A percentile compares a stretch with the other conserved stretches of the same genome.
Evolutionary conservation across 352 stramenopile species (phyloP).

Genomic region (Achlya hypogyna): DNA sequence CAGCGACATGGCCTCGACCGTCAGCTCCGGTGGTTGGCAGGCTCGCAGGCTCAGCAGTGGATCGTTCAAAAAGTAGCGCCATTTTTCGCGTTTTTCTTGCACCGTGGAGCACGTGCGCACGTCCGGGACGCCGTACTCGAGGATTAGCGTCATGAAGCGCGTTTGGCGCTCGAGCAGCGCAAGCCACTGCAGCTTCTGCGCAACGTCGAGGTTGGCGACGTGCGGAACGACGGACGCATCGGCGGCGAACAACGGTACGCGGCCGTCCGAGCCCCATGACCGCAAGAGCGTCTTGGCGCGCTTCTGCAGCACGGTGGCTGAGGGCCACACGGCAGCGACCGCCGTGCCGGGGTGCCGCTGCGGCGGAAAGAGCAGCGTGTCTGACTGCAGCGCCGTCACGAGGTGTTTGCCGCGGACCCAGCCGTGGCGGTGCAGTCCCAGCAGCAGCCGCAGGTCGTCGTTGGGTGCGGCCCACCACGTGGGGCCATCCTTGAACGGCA

Average conservation of each 20-base stretch:
- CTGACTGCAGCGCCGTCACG: constrained; percentile 25
- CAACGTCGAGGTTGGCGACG: not conserved
- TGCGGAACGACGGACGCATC: not conserved
- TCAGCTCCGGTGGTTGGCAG: not conserved
- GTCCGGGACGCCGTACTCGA: constrained; percentile 68
- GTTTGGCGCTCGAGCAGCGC: constrained; percentile 19
- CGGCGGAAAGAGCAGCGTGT: constrained; percentile 40
- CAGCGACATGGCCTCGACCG: not conserved
- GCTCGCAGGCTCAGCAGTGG: constrained; percentile 28
- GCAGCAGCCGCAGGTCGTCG: constrained; percentile 63
- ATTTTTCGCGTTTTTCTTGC: constrained; percentile 53
- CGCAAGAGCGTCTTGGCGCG: constrained; percentile 44
- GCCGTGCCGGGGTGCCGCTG: constrained; percentile 30
- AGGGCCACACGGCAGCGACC: constrained; percentile 37
- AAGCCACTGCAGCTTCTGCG: not conserved
- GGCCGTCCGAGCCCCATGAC: constrained; percentile 27
- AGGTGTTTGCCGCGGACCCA: constrained; percentile 50
- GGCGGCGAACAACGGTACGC: not conserved
- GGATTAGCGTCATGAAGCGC: constrained; percentile 71
- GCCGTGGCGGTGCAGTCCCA: constrained; percentile 56
- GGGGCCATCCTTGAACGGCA: constrained; percentile 23
- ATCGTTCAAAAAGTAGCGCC: constrained; percentile 70
- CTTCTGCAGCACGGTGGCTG: constrained; percentile 36
- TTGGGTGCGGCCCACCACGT: constrained; percentile 72
- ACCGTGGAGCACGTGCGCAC: constrained; percentile 42